These are phyloP conservation scores for Wickerhamiella azyma DNA, from an alignment of 805 yeast genomes.

Conservation along the genomic window DNA sequence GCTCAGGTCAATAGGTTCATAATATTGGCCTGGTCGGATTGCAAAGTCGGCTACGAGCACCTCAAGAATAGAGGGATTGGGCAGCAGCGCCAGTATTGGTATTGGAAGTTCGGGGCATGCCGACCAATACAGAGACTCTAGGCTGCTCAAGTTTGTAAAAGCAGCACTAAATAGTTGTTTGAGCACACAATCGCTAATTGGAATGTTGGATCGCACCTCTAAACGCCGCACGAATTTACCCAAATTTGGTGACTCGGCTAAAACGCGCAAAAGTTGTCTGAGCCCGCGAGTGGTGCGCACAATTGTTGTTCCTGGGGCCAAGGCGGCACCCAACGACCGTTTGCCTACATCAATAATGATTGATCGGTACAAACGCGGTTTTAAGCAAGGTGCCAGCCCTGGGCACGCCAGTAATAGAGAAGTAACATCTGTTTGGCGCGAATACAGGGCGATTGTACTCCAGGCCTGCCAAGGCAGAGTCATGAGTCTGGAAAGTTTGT, in stretches of 20 bases:
- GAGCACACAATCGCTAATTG: constrained; percentile 21
- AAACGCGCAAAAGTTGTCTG: constrained; percentile 20
- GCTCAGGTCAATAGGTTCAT: constrained; percentile 14
- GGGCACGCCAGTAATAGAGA: constrained; percentile 21
- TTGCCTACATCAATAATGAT: constrained; percentile 24
- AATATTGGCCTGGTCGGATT: constrained; percentile 13
- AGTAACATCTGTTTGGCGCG: constrained; percentile 25
- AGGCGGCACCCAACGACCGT: constrained; percentile 14
- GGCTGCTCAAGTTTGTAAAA: constrained; percentile 16
- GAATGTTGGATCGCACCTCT: constrained; percentile 16
- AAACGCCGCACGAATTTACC: constrained; percentile 16
- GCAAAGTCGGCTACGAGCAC: constrained; percentile 16
- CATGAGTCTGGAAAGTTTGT: background rate
- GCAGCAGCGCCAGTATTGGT: constrained; percentile 16
- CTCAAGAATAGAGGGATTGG: constrained; percentile 9
- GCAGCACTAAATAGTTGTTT: constrained; percentile 13
- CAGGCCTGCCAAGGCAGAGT: constrained; percentile 22
- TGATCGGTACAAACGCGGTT: constrained; percentile 21
- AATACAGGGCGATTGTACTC: constrained; percentile 18
- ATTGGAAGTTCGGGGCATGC: constrained; percentile 25
- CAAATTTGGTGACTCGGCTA: constrained; percentile 11
- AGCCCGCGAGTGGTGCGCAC: constrained; percentile 26
- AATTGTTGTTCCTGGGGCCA: constrained; percentile 11
- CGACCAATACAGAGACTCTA: constrained; percentile 23
- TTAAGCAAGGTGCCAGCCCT: constrained; percentile 15